These are phyloP conservation scores for Erigeron canadensis DNA, from an alignment of 129 eudicot species.

Conservation along the genomic window DNA sequence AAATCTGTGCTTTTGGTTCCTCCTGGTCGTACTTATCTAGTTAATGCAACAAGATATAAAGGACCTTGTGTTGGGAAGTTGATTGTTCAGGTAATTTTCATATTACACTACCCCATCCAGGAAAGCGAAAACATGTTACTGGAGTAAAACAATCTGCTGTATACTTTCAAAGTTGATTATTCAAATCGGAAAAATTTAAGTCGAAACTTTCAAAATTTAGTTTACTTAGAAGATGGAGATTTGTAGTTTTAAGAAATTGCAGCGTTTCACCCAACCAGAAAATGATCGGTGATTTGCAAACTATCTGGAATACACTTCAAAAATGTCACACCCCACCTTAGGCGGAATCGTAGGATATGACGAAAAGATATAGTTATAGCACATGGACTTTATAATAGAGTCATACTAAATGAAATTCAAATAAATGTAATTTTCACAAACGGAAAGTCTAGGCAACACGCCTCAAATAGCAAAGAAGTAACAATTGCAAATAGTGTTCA, in stretches of 20 bases:
- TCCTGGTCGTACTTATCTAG: conserved; percentile 72
- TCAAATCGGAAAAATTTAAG: neutral
- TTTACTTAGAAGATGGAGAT: neutral
- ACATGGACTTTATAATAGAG: too few relatives aligned
- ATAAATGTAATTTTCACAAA: too few relatives aligned
- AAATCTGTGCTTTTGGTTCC: conserved; percentile 86
- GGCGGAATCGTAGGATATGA: too few relatives aligned
- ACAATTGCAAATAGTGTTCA: too few relatives aligned
- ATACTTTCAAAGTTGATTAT: neutral
- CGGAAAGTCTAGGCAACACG: too few relatives aligned
- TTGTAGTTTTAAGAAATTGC: neutral
- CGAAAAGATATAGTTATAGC: too few relatives aligned
- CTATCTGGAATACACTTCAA: neutral
- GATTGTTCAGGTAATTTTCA: conserved; percentile 58
- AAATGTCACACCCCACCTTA: too few relatives aligned
- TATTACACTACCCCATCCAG: neutral
- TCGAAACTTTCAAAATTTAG: neutral
- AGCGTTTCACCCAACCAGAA: neutral
- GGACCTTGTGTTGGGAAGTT: conserved; percentile 86
- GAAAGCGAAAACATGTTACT: neutral
- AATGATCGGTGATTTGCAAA: neutral
- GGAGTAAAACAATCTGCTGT: neutral
- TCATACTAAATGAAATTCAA: too few relatives aligned
- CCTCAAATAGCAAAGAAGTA: too few relatives aligned
- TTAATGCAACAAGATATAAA: conserved; percentile 79